Conservation (phyloP, 1,284 basidiomycete genomes). For the Xerocomus cyaneibrunnescens region DNA sequence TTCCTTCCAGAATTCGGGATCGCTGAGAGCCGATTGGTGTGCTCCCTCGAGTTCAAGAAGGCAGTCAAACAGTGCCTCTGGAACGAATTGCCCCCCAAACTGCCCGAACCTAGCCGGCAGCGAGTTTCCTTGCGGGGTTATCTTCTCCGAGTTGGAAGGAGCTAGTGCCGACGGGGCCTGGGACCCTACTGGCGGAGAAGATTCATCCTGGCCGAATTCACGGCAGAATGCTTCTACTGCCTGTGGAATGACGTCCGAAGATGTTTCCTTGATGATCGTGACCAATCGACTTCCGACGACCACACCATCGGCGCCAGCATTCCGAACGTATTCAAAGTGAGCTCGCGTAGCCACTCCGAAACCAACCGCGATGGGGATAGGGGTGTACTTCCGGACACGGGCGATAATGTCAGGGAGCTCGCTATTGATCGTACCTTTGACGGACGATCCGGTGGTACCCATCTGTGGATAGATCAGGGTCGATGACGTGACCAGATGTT, state of each 20-base stretch:
- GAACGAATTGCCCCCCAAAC: conserved; percentile 97
- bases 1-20: conserved; percentile 94
- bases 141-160: conserved; percentile 2
- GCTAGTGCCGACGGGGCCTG: conserved; percentile 47
- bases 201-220: conserved; percentile 64
- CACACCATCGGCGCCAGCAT: conserved; percentile 91
- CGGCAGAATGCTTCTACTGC: conserved; percentile 77
- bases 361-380: conserved; percentile 84
- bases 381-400: conserved; percentile 27
- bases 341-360: conserved; percentile 94
- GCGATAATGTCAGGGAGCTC: conserved; percentile 70
- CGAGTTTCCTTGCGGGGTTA: conserved; percentile 22
- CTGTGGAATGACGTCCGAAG: conserved; percentile 50
- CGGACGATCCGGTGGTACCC: conserved; percentile 95
- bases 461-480: conserved; percentile 56
- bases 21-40: conserved; percentile 82
- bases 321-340: conserved; percentile 85
- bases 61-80: conserved; percentile 92
- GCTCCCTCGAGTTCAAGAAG: conserved; percentile 90
- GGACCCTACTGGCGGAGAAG: conserved; percentile 38
- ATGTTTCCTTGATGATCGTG: conserved; percentile 70
- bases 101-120: conserved; percentile 89
- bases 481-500: not conserved
- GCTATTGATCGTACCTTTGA: conserved; percentile 67
- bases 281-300: conserved; percentile 92